A percentile compares a stretch with the other conserved stretches of the same genome.
Evolutionary conservation across 2,329 filamentous ascomycete genomes (phyloP).

Genomic region (Talaromyces sp.): DNA sequence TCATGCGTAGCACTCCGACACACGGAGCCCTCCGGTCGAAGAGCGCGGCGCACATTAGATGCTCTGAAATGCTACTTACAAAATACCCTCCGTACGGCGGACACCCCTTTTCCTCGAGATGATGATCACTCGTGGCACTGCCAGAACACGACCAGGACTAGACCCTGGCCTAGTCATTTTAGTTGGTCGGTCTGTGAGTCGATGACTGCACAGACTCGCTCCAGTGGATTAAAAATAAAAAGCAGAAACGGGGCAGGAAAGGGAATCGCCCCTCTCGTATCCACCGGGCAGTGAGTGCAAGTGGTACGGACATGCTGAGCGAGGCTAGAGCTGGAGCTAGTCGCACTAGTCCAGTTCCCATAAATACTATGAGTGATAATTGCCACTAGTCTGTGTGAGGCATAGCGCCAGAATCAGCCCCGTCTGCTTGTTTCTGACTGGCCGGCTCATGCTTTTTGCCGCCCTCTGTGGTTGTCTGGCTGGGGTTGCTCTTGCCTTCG

Average conservation of each 20-base stretch:
- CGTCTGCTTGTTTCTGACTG: neutral
- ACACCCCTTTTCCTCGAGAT: neutral
- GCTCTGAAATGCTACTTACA: neutral
- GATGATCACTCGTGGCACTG: conserved; percentile 12
- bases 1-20: neutral
- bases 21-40: neutral
- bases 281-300: neutral
- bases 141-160: neutral
- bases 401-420: neutral
- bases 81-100: neutral
- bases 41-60: neutral
- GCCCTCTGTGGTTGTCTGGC: conserved; percentile 6
- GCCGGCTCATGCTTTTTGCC: neutral
- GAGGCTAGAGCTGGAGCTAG: conserved; percentile 2
- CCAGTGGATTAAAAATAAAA: conserved; percentile 5
- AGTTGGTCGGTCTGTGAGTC: conserved; percentile 6
- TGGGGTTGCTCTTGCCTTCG: conserved; percentile 4
- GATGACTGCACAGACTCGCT: neutral
- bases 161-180: conserved; percentile 7
- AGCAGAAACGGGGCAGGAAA: conserved; percentile 6
- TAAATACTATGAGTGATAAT: neutral
- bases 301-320: neutral
- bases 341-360: neutral
- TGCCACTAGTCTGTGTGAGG: neutral
- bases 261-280: neutral